phyloP scores from a whole-genome alignment of 805 yeast genomes.

The Clavispora santaluciae region DNA sequence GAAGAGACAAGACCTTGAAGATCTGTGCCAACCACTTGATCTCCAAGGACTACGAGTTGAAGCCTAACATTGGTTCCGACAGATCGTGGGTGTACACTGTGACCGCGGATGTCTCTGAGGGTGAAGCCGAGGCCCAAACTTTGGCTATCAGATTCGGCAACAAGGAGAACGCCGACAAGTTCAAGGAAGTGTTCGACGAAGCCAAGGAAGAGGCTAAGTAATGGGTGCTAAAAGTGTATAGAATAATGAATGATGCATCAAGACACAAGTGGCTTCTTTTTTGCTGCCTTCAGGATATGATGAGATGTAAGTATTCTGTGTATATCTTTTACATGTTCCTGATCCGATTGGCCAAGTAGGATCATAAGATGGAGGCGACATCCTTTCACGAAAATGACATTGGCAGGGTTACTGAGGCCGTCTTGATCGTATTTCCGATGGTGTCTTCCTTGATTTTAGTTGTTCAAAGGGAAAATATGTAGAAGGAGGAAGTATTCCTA shows the following conservation, averaged over 20 bases:
- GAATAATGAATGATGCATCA: not conserved
- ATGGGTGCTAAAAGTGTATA: constrained; percentile 1
- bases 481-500: no score
- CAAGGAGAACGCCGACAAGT: constrained; percentile 90
- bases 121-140: constrained; percentile 92
- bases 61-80: constrained; percentile 93
- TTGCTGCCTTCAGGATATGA: no score
- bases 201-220: constrained; percentile 48
- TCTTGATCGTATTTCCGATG: no score
- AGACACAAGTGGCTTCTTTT: no score
- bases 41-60: constrained; percentile 74
- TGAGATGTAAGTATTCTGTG: no score
- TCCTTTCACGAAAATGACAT: no score
- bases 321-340: no score
- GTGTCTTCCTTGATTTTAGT: no score
- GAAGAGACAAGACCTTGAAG: constrained; percentile 98
- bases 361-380: no score
- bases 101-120: constrained; percentile 92
- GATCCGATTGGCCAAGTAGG: no score
- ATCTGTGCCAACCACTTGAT: constrained; percentile 96
- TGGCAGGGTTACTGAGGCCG: no score
- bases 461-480: no score
- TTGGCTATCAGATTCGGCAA: constrained; percentile 93
- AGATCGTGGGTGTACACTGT: constrained; percentile 98
- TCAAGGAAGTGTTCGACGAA: constrained; percentile 85